Conservation (phyloP, 1,139 yeast species). For the Candida gigantensis region DNA sequence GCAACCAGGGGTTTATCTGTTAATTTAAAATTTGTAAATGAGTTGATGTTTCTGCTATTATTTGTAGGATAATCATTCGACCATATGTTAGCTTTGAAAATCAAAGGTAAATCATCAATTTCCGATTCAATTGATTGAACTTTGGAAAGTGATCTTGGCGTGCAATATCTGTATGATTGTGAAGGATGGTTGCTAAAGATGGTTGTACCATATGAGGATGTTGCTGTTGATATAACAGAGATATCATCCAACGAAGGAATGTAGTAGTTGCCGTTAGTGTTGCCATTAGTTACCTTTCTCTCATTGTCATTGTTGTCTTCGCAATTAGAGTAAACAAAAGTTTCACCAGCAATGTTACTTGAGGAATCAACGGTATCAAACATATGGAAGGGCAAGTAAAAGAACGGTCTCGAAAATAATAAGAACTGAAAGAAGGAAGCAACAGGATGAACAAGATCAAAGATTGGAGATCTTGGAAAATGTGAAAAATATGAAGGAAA, state of each 20-base stretch:
- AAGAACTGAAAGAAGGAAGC: too few relatives aligned
- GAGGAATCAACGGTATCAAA: slow-evolving; percentile 2
- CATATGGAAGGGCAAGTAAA: too few relatives aligned
- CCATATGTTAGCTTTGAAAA: slow-evolving; percentile 26
- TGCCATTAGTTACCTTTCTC: too few relatives aligned
- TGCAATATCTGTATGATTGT: slow-evolving; percentile 12
- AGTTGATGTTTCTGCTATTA: slow-evolving; percentile 1
- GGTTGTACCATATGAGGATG: slow-evolving; percentile 4
- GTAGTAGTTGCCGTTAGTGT: slow-evolving; percentile 5
- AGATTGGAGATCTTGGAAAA: too few relatives aligned
- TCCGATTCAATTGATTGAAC: slow-evolving; percentile 22
- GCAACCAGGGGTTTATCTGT: not conserved
- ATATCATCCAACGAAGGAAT: slow-evolving; percentile 12
- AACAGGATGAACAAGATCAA: too few relatives aligned
- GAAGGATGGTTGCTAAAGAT: not conserved
- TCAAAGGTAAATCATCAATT: slow-evolving; percentile 16
- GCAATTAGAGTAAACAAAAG: too few relatives aligned
- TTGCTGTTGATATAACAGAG: slow-evolving; percentile 2
- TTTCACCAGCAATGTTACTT: too few relatives aligned
- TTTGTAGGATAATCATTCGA: slow-evolving; percentile 11
- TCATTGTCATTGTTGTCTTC: slow-evolving; percentile 1
- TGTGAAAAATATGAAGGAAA: too few relatives aligned
- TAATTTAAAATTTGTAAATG: slow-evolving; percentile 4
- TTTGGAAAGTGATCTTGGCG: slow-evolving; percentile 22
- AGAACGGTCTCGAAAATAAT: too few relatives aligned